Evolutionary conservation across 2,329 filamentous ascomycete species (phyloP).

Genomic region (Orbilia quercus): DNA sequence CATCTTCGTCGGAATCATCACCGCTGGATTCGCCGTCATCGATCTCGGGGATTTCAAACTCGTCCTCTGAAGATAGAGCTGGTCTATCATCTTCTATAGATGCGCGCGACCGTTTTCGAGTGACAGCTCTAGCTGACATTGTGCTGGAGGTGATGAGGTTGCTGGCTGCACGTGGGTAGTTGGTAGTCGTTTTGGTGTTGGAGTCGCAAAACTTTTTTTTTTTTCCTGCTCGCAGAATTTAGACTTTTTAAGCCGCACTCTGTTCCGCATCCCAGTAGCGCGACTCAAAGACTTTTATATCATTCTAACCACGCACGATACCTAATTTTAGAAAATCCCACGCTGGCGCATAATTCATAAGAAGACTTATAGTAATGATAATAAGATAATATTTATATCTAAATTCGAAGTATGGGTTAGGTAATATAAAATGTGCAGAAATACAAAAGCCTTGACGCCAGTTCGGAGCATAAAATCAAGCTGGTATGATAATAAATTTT

Average conservation of each 20-base stretch:
- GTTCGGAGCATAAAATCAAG: neutral
- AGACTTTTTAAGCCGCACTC: conserved; percentile 51
- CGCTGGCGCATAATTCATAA: neutral
- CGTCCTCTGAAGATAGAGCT: conserved; percentile 48
- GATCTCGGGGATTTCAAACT: conserved; percentile 59
- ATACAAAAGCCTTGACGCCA: conserved; percentile 17
- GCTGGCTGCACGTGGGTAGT: conserved; percentile 21
- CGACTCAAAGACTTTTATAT: too few relatives aligned
- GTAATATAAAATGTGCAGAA: too few relatives aligned
- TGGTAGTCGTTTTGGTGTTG: conserved; percentile 39
- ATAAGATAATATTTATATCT: neutral
- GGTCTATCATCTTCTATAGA: conserved; percentile 40
- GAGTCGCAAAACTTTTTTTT: conserved; percentile 55
- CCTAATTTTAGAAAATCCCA: too few relatives aligned
- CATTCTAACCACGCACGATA: too few relatives aligned
- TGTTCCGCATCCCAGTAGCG: conserved; percentile 28
- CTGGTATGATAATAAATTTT: neutral
- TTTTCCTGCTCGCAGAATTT: conserved; percentile 49
- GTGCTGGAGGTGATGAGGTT: conserved; percentile 28
- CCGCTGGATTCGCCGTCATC: conserved; percentile 64
- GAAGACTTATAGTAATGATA: neutral
- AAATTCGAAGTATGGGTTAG: too few relatives aligned
- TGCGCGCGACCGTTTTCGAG: conserved; percentile 48
- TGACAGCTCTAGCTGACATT: conserved; percentile 33
- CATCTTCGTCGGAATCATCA: conserved; percentile 68